These are phyloP conservation scores for Lachnellula occidentalis DNA, from an alignment of 2,329 filamentous ascomycete species.

Conservation along the genomic window DNA sequence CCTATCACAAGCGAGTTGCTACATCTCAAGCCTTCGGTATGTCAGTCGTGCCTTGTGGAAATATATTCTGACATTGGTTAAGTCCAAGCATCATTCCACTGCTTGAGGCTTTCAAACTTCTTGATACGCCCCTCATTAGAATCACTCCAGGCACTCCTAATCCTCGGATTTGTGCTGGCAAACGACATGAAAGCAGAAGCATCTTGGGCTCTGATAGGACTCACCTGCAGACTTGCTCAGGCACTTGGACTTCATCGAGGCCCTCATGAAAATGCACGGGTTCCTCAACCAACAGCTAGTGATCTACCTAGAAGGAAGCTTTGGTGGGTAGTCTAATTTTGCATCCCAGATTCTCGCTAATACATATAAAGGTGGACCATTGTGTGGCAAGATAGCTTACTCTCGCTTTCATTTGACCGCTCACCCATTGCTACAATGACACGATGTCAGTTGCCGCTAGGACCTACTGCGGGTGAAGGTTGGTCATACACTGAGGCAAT, in stretches of 20 bases:
- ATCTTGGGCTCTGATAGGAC: constrained; percentile 59
- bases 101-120: constrained; percentile 58
- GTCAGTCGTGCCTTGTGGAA: constrained; percentile 1
- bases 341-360: constrained; percentile 4
- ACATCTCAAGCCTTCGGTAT: constrained; percentile 45
- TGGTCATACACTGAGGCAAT: constrained; percentile 59
- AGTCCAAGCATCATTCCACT: constrained; percentile 50
- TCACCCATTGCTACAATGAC: constrained; percentile 52
- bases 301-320: constrained; percentile 28
- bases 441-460: constrained; percentile 43
- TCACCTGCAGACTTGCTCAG: constrained; percentile 60
- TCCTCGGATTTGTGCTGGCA: constrained; percentile 57
- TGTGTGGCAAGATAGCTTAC: constrained; percentile 62
- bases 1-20: constrained; percentile 39
- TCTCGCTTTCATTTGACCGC: constrained; percentile 61
- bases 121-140: constrained; percentile 58
- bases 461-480: constrained; percentile 44
- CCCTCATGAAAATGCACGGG: constrained; percentile 22
- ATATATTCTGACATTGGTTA: not conserved
- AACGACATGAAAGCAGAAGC: constrained; percentile 68
- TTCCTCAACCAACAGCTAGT: constrained; percentile 26
- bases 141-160: constrained; percentile 58
- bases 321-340: constrained; percentile 20
- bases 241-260: constrained; percentile 53
- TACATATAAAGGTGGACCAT: constrained; percentile 47